Conservation (phyloP, 805 yeast genomes). For the Kurtzmaniella fragi region DNA sequence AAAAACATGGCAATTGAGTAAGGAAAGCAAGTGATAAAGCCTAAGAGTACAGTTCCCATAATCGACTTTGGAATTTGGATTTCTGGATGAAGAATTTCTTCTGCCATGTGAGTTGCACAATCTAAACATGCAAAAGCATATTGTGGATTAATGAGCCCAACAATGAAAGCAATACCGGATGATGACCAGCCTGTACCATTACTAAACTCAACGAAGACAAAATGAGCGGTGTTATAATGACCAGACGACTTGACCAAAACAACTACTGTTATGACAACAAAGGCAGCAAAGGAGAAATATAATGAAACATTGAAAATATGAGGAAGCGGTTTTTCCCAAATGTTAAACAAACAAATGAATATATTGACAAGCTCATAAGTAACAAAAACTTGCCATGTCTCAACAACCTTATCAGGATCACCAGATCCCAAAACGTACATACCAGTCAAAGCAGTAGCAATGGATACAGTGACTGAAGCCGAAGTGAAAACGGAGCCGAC, state of each 20-base stretch:
- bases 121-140: conserved; percentile 69
- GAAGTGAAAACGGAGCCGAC: conserved; percentile 58
- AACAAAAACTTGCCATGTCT: conserved; percentile 54
- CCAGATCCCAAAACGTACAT: conserved; percentile 37
- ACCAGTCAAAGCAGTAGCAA: conserved; percentile 50
- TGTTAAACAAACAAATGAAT: conserved; percentile 41
- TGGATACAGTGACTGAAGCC: conserved; percentile 53
- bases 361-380: conserved; percentile 42
- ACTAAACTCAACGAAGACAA: conserved; percentile 49
- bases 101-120: conserved; percentile 68
- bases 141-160: conserved; percentile 64
- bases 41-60: conserved; percentile 59
- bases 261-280: conserved; percentile 47
- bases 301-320: conserved; percentile 13
- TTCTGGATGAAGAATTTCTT: conserved; percentile 53
- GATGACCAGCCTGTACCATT: conserved; percentile 60
- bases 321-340: conserved; percentile 50
- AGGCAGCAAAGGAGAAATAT: conserved; percentile 49
- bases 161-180: conserved; percentile 56
- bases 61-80: conserved; percentile 52
- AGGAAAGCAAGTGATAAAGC: conserved; percentile 53
- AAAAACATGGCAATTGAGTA: conserved; percentile 57
- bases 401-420: conserved; percentile 28
- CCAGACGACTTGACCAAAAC: conserved; percentile 50
- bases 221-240: conserved; percentile 45